These are phyloP conservation scores for Jasminum sambac DNA, from an alignment of 257 asterid species.

Conservation along the genomic window DNA sequence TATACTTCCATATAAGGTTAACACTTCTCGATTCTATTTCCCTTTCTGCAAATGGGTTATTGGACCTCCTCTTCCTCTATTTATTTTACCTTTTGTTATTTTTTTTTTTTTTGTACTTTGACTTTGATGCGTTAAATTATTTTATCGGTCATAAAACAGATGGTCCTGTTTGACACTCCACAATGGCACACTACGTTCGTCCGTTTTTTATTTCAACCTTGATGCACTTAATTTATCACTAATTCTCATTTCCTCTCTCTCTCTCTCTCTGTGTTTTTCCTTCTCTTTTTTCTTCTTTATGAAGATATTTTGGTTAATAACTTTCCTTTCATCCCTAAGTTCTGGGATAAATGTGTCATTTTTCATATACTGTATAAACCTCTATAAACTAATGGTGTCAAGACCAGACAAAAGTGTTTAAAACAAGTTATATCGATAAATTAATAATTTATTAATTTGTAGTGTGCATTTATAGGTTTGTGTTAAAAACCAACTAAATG, in stretches of 20 bases:
- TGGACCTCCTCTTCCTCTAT: not conserved
- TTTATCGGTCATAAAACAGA: not conserved
- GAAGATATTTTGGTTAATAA: not conserved
- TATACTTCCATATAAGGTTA: not conserved
- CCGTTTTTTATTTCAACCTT: not conserved
- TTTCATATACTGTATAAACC: too few relatives aligned
- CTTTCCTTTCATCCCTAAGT: not conserved
- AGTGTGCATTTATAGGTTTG: too few relatives aligned
- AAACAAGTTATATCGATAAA: too few relatives aligned
- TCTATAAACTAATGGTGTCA: too few relatives aligned
- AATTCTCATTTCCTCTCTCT: too few relatives aligned
- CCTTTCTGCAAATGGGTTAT: not conserved
- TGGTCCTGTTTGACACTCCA: not conserved
- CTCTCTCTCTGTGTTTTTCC: too few relatives aligned
- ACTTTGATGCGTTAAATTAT: not conserved
- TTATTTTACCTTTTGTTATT: too few relatives aligned
- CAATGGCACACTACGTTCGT: not conserved
- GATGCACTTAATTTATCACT: not conserved
- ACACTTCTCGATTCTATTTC: not conserved
- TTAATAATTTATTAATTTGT: too few relatives aligned
- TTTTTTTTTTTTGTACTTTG: too few relatives aligned
- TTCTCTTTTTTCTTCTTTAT: not conserved
- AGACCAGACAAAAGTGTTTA: too few relatives aligned
- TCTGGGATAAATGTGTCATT: not conserved
- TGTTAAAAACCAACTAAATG: too few relatives aligned